Evolutionary conservation across 2,329 filamentous ascomycete species (phyloP).

Genomic region (Chaetothyriales sp.): DNA sequence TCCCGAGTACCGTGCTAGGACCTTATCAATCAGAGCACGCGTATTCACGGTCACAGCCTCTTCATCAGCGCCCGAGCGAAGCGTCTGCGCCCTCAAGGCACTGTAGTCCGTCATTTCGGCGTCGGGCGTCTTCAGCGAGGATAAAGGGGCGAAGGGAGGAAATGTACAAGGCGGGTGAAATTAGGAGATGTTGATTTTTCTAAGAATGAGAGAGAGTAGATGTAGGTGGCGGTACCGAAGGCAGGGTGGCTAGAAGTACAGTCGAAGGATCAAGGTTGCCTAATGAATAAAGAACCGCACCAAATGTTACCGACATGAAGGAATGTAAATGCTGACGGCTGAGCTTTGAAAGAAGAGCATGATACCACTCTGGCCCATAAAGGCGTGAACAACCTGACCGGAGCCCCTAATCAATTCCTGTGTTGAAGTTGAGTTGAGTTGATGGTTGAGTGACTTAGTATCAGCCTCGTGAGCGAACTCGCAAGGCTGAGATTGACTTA

Average conservation of each 20-base stretch:
- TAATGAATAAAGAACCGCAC: not conserved
- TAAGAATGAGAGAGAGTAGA: not conserved
- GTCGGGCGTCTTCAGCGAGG: slow-evolving; percentile 48
- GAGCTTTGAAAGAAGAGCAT: not conserved
- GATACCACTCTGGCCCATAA: not conserved
- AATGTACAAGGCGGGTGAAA: slow-evolving; percentile 5
- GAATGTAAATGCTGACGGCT: not conserved
- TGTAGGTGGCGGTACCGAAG: not conserved
- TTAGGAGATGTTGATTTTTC: not conserved
- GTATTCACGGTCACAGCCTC: slow-evolving; percentile 98
- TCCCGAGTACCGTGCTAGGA: slow-evolving; percentile 86
- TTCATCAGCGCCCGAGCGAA: slow-evolving; percentile 75
- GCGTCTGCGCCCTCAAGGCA: slow-evolving; percentile 66
- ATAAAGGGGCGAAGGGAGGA: not conserved
- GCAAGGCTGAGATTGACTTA: too few relatives aligned
- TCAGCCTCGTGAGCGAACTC: not conserved
- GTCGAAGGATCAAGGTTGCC: not conserved
- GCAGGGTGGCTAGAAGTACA: not conserved
- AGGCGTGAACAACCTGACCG: not conserved
- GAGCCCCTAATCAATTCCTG: not conserved
- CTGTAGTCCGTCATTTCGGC: slow-evolving; percentile 37
- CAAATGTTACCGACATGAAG: not conserved
- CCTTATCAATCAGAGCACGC: slow-evolving; percentile 90
- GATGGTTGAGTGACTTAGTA: not conserved
- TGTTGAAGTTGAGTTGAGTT: not conserved